phyloP scores from a whole-genome alignment of 768 basidiomycete genomes.

The Ephemerocybe angulata region DNA sequence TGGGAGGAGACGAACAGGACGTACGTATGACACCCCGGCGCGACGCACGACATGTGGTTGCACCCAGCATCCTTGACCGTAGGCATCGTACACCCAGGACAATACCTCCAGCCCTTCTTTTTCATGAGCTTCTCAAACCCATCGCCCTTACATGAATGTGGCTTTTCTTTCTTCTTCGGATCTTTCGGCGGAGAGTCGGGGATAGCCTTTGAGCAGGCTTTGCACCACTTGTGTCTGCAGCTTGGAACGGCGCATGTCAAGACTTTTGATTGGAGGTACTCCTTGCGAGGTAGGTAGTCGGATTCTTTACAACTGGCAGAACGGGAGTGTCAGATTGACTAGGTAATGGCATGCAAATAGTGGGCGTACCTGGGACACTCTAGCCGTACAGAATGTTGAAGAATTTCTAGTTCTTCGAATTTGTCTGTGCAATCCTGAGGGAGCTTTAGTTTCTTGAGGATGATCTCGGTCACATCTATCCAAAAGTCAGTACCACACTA shows the following conservation, averaged over 20 bases:
- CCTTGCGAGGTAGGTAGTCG: slow-evolving; percentile 2
- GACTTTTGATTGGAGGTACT: slow-evolving; percentile 5
- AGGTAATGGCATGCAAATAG: background rate
- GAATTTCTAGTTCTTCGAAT: slow-evolving; percentile 7
- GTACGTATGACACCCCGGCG: slow-evolving; percentile 10
- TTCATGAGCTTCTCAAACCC: slow-evolving; percentile 11
- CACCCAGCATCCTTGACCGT: slow-evolving; percentile 9
- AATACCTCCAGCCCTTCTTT: slow-evolving; percentile 12
- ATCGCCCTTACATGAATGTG: slow-evolving; percentile 11
- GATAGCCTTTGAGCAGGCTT: slow-evolving; percentile 7
- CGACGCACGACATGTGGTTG: slow-evolving; percentile 10
- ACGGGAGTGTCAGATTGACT: background rate
- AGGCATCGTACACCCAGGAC: slow-evolving; percentile 11
- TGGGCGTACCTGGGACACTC: slow-evolving; percentile 7
- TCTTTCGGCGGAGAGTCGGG: no score
- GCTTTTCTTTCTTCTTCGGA: no score
- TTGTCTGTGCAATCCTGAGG: slow-evolving; percentile 5
- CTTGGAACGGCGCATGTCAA: background rate
- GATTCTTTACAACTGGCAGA: background rate
- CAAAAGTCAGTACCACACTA: background rate
- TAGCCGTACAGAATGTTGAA: slow-evolving; percentile 8
- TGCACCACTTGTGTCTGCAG: slow-evolving; percentile 10
- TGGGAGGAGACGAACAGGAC: background rate
- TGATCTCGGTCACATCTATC: slow-evolving; percentile 5
- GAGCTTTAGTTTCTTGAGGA: slow-evolving; percentile 6